Percentiles rank a stretch among this genome's conserved stretches.
Evolutionary conservation across 2,329 filamentous ascomycete genomes (phyloP).

Genomic region (Plenodomus tracheiphilus): DNA sequence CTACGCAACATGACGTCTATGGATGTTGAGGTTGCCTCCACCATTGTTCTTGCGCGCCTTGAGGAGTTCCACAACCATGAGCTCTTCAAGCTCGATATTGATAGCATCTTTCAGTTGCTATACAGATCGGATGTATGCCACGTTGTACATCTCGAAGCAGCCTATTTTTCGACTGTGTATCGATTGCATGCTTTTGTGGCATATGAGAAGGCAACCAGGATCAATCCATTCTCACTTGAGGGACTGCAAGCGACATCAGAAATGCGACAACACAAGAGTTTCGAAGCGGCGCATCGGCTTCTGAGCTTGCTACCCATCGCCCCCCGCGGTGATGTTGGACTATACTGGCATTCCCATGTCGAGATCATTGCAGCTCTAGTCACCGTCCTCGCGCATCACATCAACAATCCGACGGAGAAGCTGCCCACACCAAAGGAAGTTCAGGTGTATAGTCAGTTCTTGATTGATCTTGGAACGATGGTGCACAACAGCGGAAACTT

Average conservation of each 20-base stretch:
- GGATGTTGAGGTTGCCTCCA: slow-evolving; percentile 5
- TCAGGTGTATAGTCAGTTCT: slow-evolving; percentile 10
- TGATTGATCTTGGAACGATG: slow-evolving; percentile 15
- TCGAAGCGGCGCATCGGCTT: slow-evolving; percentile 20
- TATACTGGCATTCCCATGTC: slow-evolving; percentile 18
- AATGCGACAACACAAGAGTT: slow-evolving; percentile 16
- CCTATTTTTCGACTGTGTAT: slow-evolving; percentile 31
- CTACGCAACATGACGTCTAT: slow-evolving; percentile 4
- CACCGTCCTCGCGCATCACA: slow-evolving; percentile 23
- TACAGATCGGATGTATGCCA: slow-evolving; percentile 32
- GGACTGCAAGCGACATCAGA: slow-evolving; percentile 15
- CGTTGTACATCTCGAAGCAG: slow-evolving; percentile 20
- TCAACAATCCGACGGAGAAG: slow-evolving; percentile 11
- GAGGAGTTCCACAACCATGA: slow-evolving; percentile 21
- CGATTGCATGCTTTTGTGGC: slow-evolving; percentile 20
- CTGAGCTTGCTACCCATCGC: slow-evolving; percentile 19
- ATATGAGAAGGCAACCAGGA: slow-evolving; percentile 14
- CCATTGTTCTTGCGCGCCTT: slow-evolving; percentile 12
- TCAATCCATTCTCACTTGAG: slow-evolving; percentile 24
- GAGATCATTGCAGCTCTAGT: slow-evolving; percentile 23
- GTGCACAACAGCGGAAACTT: slow-evolving; percentile 11
- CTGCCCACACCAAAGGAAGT: slow-evolving; percentile 8
- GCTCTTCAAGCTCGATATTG: slow-evolving; percentile 20
- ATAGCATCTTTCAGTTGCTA: slow-evolving; percentile 24
- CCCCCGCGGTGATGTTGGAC: slow-evolving; percentile 23